phyloP scores from a whole-genome alignment of 2,329 filamentous ascomycete species.

The Aureobasidium namibiae region DNA sequence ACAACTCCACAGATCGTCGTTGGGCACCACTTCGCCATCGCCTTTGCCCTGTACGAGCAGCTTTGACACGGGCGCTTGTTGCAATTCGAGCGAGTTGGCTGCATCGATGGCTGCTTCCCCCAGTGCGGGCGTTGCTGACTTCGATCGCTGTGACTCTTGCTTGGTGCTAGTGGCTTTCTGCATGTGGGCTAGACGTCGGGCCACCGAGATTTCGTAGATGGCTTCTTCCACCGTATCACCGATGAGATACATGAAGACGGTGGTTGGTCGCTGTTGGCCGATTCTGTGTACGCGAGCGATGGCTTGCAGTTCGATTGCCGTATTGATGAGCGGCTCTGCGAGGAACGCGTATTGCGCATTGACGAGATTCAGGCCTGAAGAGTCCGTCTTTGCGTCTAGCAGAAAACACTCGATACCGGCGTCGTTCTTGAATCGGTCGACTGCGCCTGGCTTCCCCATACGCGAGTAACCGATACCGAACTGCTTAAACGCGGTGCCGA shows the following conservation, averaged over 20 bases:
- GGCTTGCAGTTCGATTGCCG: constrained; percentile 86
- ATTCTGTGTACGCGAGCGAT: constrained; percentile 94
- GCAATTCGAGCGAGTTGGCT: constrained; percentile 76
- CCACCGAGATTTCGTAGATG: constrained; percentile 80
- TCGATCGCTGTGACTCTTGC: constrained; percentile 16
- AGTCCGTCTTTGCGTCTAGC: constrained; percentile 80
- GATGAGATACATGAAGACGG: constrained; percentile 93
- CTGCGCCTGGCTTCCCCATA: constrained; percentile 61
- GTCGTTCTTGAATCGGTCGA: constrained; percentile 69
- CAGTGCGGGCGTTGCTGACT: constrained; percentile 29
- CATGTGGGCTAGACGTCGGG: constrained; percentile 70
- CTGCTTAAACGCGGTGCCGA: constrained; percentile 59
- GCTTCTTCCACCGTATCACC: constrained; percentile 84
- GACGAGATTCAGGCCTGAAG: constrained; percentile 81
- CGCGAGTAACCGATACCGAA: constrained; percentile 67
- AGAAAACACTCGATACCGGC: constrained; percentile 72
- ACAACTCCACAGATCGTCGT: constrained; percentile 80
- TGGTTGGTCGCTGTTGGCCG: constrained; percentile 78
- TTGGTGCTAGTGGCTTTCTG: constrained; percentile 20
- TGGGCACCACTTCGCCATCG: constrained; percentile 70
- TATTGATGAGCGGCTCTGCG: constrained; percentile 88
- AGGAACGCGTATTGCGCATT: constrained; percentile 92
- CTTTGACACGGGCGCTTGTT: constrained; percentile 61
- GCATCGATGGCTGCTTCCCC: constrained; percentile 62
- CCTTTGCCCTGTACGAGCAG: constrained; percentile 62